phyloP scores from a whole-genome alignment of 768 basidiomycete genomes.

The Heimioporus sp. region DNA sequence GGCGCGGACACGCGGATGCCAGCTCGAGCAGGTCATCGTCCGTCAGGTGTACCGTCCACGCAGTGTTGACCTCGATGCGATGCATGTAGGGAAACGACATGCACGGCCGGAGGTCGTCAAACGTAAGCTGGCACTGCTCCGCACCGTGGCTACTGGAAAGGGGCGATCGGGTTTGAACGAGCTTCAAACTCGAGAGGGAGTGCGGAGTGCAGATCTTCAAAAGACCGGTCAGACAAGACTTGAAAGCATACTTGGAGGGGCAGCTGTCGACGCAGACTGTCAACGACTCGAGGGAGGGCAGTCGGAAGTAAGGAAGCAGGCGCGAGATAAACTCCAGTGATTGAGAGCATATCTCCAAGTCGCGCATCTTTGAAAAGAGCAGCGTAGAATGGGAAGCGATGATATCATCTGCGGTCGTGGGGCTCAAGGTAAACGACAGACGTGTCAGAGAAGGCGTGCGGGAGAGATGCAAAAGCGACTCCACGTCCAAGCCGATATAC shows the following conservation, averaged over 20 bases:
- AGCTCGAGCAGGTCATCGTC: slow-evolving; percentile 12
- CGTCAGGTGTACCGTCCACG: slow-evolving; percentile 9
- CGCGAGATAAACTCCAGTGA: slow-evolving; percentile 1
- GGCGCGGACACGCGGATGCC: slow-evolving; percentile 16
- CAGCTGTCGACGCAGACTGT: slow-evolving; percentile 7
- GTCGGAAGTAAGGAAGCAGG: neutral
- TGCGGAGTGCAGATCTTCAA: slow-evolving; percentile 5
- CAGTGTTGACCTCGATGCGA: slow-evolving; percentile 9
- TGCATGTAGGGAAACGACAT: slow-evolving; percentile 13
- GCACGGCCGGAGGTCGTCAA: slow-evolving; percentile 18
- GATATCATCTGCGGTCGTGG: neutral
- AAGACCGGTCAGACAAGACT: slow-evolving; percentile 2
- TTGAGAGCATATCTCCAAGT: slow-evolving; percentile 10
- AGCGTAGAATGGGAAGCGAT: neutral
- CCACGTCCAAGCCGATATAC: slow-evolving; percentile 8
- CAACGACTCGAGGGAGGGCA: slow-evolving; percentile 8
- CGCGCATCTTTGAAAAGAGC: slow-evolving; percentile 8
- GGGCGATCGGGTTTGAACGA: slow-evolving; percentile 10
- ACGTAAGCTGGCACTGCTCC: slow-evolving; percentile 9
- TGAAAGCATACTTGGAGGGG: slow-evolving; percentile 7
- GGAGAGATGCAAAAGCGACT: slow-evolving; percentile 15
- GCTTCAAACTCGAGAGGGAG: slow-evolving; percentile 3
- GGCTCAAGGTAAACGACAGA: slow-evolving; percentile 9
- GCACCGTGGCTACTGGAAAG: neutral
- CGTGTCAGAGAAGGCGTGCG: slow-evolving; percentile 8